A percentile compares a stretch with the other conserved stretches of the same genome.
phyloP scores from a whole-genome alignment of 768 basidiomycete genomes.

The Hysterangium stoloniferum region DNA sequence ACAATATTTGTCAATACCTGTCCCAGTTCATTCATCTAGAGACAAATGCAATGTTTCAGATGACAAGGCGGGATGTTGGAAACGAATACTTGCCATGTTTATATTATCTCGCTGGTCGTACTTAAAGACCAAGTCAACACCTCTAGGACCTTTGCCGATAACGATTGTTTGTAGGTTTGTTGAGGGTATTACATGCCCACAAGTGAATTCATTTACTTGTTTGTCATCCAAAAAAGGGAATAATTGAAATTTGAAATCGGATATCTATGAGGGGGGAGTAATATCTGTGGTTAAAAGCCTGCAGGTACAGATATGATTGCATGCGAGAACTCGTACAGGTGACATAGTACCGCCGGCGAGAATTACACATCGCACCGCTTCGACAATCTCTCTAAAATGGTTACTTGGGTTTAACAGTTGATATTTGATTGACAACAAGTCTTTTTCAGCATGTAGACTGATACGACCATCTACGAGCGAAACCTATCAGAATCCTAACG shows the following conservation, averaged over 20 bases:
- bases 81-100: slow-evolving; percentile 44
- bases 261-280: slow-evolving; percentile 46
- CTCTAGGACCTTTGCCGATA: slow-evolving; percentile 66
- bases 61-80: not conserved
- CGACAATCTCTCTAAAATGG: slow-evolving; percentile 76
- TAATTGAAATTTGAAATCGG: slow-evolving; percentile 78
- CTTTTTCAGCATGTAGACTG: slow-evolving; percentile 29
- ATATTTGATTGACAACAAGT: slow-evolving; percentile 69
- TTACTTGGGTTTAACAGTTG: slow-evolving; percentile 89
- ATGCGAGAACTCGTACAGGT: slow-evolving; percentile 57
- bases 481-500: not conserved
- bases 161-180: slow-evolving; percentile 72
- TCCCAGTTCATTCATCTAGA: slow-evolving; percentile 73
- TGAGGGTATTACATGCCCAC: slow-evolving; percentile 84
- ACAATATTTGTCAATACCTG: slow-evolving; percentile 75
- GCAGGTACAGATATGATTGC: not conserved
- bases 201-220: slow-evolving; percentile 74
- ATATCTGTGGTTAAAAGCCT: slow-evolving; percentile 5
- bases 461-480: slow-evolving; percentile 62
- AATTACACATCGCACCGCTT: slow-evolving; percentile 74
- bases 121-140: slow-evolving; percentile 73
- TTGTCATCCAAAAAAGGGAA: slow-evolving; percentile 57
- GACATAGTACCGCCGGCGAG: slow-evolving; percentile 98
- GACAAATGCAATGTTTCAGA: not conserved
- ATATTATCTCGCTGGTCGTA: slow-evolving; percentile 63